Evolutionary conservation across 495 filamentous ascomycete species (phyloP).

Genomic region (Staphylotrichum longicolle): DNA sequence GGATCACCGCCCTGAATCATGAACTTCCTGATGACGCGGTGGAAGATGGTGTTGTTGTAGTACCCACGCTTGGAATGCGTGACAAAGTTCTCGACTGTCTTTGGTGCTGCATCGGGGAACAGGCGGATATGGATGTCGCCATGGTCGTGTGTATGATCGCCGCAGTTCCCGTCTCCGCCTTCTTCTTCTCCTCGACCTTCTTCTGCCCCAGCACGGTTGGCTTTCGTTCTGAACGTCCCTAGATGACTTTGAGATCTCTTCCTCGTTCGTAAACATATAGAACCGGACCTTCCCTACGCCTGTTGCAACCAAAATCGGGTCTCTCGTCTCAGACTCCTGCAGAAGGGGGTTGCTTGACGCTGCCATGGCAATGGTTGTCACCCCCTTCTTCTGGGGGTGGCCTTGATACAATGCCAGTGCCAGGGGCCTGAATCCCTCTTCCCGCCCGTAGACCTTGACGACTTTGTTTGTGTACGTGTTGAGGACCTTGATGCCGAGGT

Average conservation of each 20-base stretch:
- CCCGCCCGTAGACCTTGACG: slow-evolving; percentile 80
- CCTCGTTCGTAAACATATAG: slow-evolving; percentile 96
- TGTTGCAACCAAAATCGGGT: slow-evolving; percentile 83
- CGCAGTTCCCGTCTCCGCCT: slow-evolving; percentile 66
- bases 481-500: slow-evolving; percentile 86
- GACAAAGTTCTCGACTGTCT: slow-evolving; percentile 98
- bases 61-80: slow-evolving; percentile 85
- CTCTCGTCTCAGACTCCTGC: slow-evolving; percentile 85
- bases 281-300: slow-evolving; percentile 88
- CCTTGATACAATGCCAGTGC: slow-evolving; percentile 92
- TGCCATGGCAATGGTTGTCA: slow-evolving; percentile 97
- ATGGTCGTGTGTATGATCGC: slow-evolving; percentile 90
- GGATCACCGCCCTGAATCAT: slow-evolving; percentile 97
- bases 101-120: slow-evolving; percentile 89
- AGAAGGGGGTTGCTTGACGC: slow-evolving; percentile 90
- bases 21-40: slow-evolving; percentile 95
- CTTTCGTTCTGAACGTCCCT: slow-evolving; percentile 96
- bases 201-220: slow-evolving; percentile 56
- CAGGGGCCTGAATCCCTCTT: slow-evolving; percentile 81
- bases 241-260: slow-evolving; percentile 75
- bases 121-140: slow-evolving; percentile 94
- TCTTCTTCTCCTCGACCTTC: slow-evolving; percentile 53
- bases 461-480: slow-evolving; percentile 92
- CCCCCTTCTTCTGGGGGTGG: slow-evolving; percentile 82
- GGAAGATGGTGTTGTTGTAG: slow-evolving; percentile 97